Evolutionary conservation across 805 yeast genomes (phyloP), one percentile per base, ranked within the genome.

Genomic region (Ascoidea tarda): DNA sequence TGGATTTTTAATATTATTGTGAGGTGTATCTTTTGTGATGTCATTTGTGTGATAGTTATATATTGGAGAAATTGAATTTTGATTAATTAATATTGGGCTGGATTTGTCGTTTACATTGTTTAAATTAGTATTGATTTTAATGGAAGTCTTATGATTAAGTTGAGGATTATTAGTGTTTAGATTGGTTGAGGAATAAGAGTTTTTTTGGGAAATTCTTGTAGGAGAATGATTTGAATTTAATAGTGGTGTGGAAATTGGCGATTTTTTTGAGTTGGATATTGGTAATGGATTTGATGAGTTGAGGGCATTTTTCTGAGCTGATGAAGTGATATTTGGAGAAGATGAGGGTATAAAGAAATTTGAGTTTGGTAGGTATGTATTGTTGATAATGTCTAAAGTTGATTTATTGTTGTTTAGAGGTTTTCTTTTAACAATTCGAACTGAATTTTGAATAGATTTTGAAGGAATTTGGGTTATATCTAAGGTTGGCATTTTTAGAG

Each of bases 271-370:
- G 16, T 32, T 16, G n/a, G 42, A 16, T 5, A 10, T 38, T 38
- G 44, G 14, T 38, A 10, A 38, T 38, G 2, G 8, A 14, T 38
- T 8, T 38, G 14, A 10, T 38, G 44, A 38, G 14, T 14, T 38
- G 44, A 4, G 63, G 54, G 66, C 64, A 5, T 62, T 46, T 44
- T 63, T 63, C 54, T 65, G 72, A 55, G 79, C 78, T 60, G 79
- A 84, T 1, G 87, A 81, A 50, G 79, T 81, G 47, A 87, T 62
- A 59, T 78, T 78, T 0, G 96, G 96, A 1, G 81, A 81, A n/a
- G 71, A 69, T 0, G 70, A 63, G 46, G 75, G 72, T 96, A 97
- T 90, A 6, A 90, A 76, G 50, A 68, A 66, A 48, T 77, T 75
- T 55, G 77, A 77, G 56, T 84, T 78, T 16, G 67, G 62, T 82